Percentiles rank a stretch among this genome's conserved stretches.
phyloP scores from a whole-genome alignment of 2,329 filamentous ascomycete genomes.

The Penicillium sp. region DNA sequence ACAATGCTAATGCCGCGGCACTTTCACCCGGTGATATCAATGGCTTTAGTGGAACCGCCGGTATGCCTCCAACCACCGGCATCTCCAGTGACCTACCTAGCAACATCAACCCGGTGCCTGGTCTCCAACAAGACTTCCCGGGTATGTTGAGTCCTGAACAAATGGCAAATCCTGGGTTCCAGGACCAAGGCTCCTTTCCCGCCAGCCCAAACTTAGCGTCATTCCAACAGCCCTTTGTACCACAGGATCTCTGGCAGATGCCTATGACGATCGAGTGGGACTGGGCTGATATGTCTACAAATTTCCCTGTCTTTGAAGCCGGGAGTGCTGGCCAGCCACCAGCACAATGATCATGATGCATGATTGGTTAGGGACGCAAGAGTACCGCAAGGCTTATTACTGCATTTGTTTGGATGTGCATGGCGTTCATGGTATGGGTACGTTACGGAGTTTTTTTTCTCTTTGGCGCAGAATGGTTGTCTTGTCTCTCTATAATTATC shows the following conservation, averaged over 20 bases:
- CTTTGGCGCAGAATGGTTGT: constrained; percentile 3
- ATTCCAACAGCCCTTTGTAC: constrained; percentile 84
- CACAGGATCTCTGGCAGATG: constrained; percentile 91
- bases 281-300: constrained; percentile 55
- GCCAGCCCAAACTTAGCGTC: constrained; percentile 37
- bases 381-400: neutral
- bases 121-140: constrained; percentile 35
- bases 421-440: constrained; percentile 5
- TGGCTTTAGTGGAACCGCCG: constrained; percentile 25
- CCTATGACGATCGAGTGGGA: constrained; percentile 96
- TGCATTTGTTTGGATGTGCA: constrained; percentile 2
- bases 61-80: constrained; percentile 22
- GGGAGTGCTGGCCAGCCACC: constrained; percentile 21
- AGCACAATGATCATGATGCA: constrained; percentile 26
- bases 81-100: constrained; percentile 25
- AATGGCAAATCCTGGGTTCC: constrained; percentile 33
- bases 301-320: constrained; percentile 35
- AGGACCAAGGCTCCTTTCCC: constrained; percentile 30
- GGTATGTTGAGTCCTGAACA: constrained; percentile 39
- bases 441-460: neutral
- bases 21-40: constrained; percentile 18
- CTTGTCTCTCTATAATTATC: constrained; percentile 5
- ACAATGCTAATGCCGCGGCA: constrained; percentile 15
- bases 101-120: constrained; percentile 28
- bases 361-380: constrained; percentile 7